Evolutionary conservation across 164 flowering plant genomes (phyloP).

Genomic region (Sextonia rubra): DNA sequence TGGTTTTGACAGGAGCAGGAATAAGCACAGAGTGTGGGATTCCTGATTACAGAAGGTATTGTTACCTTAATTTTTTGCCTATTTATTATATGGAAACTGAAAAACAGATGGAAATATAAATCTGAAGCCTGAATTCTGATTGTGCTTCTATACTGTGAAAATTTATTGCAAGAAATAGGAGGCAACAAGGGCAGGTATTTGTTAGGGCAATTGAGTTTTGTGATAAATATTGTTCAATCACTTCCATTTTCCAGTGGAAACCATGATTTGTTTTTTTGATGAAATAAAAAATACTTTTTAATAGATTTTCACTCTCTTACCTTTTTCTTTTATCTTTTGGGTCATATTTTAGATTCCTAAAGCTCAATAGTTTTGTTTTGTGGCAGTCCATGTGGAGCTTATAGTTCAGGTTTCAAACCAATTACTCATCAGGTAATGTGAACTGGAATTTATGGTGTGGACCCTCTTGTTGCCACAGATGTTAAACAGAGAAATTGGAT

Average conservation of each 20-base stretch:
- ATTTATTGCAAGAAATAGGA: too few relatives aligned
- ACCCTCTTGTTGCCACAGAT: not conserved
- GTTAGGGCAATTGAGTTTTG: not conserved
- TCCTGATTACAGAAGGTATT: slow-evolving; percentile 94
- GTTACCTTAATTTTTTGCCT: not conserved
- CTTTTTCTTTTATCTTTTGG: not conserved
- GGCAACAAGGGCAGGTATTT: too few relatives aligned
- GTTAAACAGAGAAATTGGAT: not conserved
- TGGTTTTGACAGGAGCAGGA: slow-evolving; percentile 93
- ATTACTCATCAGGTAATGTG: slow-evolving; percentile 96
- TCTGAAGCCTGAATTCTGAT: not conserved
- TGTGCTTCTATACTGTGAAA: not conserved
- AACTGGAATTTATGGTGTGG: slow-evolving; percentile 7
- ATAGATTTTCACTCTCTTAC: not conserved
- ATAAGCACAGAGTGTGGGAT: slow-evolving; percentile 94
- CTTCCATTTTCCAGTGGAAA: not conserved
- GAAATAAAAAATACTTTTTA: not conserved
- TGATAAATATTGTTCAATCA: not conserved
- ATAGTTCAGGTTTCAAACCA: slow-evolving; percentile 90
- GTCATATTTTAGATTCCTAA: not conserved
- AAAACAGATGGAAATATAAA: not conserved
- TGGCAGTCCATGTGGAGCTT: slow-evolving; percentile 97
- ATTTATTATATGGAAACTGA: not conserved
- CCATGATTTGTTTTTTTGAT: too few relatives aligned
- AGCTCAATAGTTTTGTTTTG: slow-evolving; percentile 3